Base-by-base conservation (phyloP, 805 yeast genomes). In the Groenewaldozyma salmanticensis region DNA sequence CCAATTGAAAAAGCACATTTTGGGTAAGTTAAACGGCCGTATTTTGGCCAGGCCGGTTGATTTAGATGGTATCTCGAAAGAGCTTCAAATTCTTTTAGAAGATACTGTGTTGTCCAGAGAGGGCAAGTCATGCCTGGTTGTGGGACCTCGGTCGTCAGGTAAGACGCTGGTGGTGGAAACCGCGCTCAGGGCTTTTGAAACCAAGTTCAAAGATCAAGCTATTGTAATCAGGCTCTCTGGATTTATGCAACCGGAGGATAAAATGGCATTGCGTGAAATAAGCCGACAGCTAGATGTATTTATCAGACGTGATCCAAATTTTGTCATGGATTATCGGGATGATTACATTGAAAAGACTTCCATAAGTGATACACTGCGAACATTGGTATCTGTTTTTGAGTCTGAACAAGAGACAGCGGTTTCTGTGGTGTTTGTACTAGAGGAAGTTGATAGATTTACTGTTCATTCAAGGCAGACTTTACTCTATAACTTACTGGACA, bases 401-500 rank as follows among this genome's bases (percentile, higher is more conserved):
- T 48, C 52, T 2, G 53, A 49, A 16, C 49, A 45, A 15, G 48
- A 38, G 18, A 49, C 42, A 42, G 31, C 63, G 31, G 65, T 78
- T 19, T 75, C 95, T 0, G 72, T 92, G 3, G 63, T 92, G 0
- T 79, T 92, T 51, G 62, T 86, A 2, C 74, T 92, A 42, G 97
- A 92, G 43, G 94, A 88, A 52, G 74, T 90, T 43, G 96, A 92
- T 41, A 66, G 70, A 31, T 92, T 81, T 62, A 79, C 95, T 0
- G 65, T 67, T 9, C 78, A 74, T 42, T 68, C 72, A 11, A 79
- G 84, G 48, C 98, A 92, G 58, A 82, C 95, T 0, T 65, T 92
- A 38, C 62, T 92, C 4, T 92, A 92, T 58, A 90, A 88, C 52
- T 62, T 92, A 34, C 83, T 92, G 56, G 97, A 92, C 52, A 67